Conservation (phyloP, 495 filamentous ascomycete species). For the Halenospora varia region DNA sequence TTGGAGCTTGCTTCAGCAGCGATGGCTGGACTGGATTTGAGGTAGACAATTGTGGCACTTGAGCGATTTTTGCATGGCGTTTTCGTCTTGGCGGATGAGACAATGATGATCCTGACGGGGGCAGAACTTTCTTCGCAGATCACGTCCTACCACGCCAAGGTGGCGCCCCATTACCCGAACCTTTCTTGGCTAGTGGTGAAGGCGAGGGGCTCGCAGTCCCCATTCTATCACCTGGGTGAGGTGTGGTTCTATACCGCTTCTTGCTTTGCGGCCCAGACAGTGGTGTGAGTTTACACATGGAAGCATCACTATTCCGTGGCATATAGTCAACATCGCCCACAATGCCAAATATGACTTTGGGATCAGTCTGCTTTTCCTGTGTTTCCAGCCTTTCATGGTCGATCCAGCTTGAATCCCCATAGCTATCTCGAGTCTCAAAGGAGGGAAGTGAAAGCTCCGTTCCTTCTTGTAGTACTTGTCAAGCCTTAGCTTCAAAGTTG, state of each 20-base stretch:
- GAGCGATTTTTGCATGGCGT: neutral
- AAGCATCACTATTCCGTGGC: neutral
- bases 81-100: neutral
- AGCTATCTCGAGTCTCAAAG: neutral
- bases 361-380: neutral
- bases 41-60: neutral
- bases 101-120: neutral
- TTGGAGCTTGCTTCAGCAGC: neutral
- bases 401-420: neutral
- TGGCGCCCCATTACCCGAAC: neutral
- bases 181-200: neutral
- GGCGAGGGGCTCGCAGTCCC: neutral
- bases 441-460: slow-evolving; percentile 3
- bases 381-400: neutral
- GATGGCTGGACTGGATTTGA: neutral
- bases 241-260: neutral
- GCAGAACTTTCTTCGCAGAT: neutral
- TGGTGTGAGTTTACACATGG: neutral
- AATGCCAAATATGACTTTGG: neutral
- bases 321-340: neutral
- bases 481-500: neutral
- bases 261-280: neutral
- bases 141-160: neutral
- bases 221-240: neutral
- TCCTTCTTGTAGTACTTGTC: neutral